Evolutionary conservation across 306 rosid genomes (phyloP).

Genomic region (Spatholobus suberectus): DNA sequence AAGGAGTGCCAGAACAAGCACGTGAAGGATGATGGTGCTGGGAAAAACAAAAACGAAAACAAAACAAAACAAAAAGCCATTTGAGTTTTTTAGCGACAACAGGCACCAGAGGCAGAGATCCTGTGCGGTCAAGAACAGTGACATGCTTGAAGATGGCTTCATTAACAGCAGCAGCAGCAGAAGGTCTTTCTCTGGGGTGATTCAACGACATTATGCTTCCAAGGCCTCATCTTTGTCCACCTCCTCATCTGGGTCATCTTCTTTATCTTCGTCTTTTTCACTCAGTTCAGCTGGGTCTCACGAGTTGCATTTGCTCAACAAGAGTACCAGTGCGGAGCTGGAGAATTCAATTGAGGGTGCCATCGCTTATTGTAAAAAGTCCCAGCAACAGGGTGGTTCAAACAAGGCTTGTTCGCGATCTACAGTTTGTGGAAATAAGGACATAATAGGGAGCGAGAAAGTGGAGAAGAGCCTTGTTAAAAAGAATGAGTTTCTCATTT

Average conservation of each 20-base stretch:
- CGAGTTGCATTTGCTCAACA: conserved; percentile 37
- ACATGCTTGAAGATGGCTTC: conserved; percentile 46
- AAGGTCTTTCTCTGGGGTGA: conserved; percentile 65
- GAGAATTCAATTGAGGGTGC: conserved; percentile 78
- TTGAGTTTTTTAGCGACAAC: conserved; percentile 31
- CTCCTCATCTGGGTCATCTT: conserved; percentile 50
- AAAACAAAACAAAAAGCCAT: conserved; percentile 28
- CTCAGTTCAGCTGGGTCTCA: conserved; percentile 49
- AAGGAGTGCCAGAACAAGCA: conserved; percentile 28
- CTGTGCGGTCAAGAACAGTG: conserved; percentile 40
- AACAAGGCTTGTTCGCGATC: conserved; percentile 42
- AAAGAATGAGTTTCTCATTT: not conserved
- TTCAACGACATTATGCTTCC: conserved; percentile 48
- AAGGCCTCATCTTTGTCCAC: conserved; percentile 52
- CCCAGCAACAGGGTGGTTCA: conserved; percentile 43
- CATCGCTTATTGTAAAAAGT: conserved; percentile 75
- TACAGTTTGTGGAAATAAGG: conserved; percentile 46
- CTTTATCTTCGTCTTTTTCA: conserved; percentile 74
- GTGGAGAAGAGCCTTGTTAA: not conserved
- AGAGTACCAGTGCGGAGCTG: conserved; percentile 55
- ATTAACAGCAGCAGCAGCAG: conserved; percentile 35
- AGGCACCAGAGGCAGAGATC: conserved; percentile 35
- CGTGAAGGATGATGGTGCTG: not conserved
- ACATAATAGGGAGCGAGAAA: not conserved
- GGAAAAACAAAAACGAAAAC: conserved; percentile 36